Evolutionary conservation across 495 filamentous ascomycete genomes (phyloP).

Genomic region (Lepidopterella palustris): DNA sequence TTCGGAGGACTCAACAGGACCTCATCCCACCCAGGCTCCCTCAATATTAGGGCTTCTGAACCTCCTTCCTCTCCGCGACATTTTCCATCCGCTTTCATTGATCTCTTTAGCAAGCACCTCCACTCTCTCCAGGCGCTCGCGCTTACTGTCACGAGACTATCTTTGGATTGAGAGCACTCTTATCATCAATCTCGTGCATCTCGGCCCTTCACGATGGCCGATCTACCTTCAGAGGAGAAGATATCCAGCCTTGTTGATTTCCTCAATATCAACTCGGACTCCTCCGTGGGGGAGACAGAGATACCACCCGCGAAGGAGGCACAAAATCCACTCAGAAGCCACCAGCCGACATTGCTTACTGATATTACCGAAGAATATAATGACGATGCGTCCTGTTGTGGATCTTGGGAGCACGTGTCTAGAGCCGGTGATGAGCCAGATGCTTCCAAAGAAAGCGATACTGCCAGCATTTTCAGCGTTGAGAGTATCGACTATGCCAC

Average conservation of each 20-base stretch:
- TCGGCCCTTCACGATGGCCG: background rate
- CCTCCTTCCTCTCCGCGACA: too few species aligned
- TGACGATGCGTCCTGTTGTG: background rate
- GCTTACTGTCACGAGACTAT: too few species aligned
- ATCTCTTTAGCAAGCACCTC: too few species aligned
- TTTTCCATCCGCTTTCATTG: too few species aligned
- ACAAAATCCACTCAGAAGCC: background rate
- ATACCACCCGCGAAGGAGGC: too few species aligned
- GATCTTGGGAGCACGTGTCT: background rate
- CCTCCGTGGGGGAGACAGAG: too few species aligned
- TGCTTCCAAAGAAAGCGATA: background rate
- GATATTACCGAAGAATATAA: background rate
- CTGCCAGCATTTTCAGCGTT: background rate
- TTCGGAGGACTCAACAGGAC: too few species aligned
- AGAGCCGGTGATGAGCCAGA: background rate
- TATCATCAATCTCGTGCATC: too few species aligned
- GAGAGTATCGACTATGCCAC: slow-evolving; percentile 4
- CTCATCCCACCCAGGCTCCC: background rate
- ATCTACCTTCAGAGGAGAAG: background rate
- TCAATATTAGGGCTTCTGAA: background rate
- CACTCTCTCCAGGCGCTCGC: too few species aligned
- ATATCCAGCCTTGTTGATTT: background rate
- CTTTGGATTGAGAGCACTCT: too few species aligned
- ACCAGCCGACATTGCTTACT: background rate
- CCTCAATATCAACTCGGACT: background rate